Evolutionary conservation across 768 basidiomycete species (phyloP).

Genomic region (Collybia nuda): DNA sequence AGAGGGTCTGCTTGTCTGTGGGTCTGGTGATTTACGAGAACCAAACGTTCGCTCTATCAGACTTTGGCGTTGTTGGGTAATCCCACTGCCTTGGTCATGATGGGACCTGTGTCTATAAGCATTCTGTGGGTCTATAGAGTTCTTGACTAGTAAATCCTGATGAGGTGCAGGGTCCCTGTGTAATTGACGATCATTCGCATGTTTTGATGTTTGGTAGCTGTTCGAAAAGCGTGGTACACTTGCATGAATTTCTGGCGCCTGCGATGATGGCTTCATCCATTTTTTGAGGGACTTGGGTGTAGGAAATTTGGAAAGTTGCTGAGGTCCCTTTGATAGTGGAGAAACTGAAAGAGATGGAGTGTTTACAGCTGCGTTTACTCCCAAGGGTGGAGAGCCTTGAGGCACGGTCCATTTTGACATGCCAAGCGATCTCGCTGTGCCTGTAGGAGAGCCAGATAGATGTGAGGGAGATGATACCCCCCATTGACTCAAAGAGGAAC

Average conservation of each 20-base stretch:
- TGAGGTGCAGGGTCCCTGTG: constrained; percentile 16
- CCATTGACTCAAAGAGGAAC: neutral
- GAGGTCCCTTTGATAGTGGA: neutral
- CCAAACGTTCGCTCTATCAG: neutral
- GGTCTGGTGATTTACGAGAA: neutral
- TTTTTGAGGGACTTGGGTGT: constrained; percentile 10
- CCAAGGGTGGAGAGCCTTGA: neutral
- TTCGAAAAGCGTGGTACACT: too few relatives aligned
- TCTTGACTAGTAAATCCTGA: constrained; percentile 6
- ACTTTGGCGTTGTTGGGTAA: neutral
- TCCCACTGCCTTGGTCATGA: neutral
- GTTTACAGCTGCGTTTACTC: too few relatives aligned
- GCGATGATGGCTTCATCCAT: constrained; percentile 4
- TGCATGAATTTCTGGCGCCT: too few relatives aligned
- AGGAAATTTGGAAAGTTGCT: constrained; percentile 2
- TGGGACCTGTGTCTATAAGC: neutral
- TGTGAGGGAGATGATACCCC: neutral
- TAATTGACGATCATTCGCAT: constrained; percentile 7
- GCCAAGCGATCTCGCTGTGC: neutral
- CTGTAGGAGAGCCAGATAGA: neutral
- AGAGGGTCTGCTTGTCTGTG: neutral
- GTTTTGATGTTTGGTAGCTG: too few relatives aligned
- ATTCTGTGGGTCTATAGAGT: too few relatives aligned
- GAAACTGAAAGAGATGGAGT: neutral
- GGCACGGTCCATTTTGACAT: constrained; percentile 10